phyloP scores from a whole-genome alignment of 2,329 filamentous ascomycete genomes.

The Botryotinia convoluta region DNA sequence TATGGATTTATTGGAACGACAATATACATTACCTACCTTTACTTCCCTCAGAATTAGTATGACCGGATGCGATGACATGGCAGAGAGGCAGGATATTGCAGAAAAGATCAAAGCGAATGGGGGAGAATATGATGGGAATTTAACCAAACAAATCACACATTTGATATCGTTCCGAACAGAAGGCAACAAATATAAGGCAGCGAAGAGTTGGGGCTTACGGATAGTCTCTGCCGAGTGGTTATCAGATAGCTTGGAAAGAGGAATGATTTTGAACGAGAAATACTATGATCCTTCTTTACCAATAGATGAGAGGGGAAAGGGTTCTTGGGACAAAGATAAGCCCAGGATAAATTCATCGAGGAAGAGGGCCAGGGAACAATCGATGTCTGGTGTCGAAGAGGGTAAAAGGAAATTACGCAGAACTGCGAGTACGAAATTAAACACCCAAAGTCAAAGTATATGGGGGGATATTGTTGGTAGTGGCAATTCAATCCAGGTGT shows the following conservation, averaged over 20 bases:
- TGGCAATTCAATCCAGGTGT: slow-evolving; percentile 33
- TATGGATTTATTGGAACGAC: slow-evolving; percentile 63
- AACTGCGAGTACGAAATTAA: slow-evolving; percentile 80
- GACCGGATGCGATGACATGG: slow-evolving; percentile 67
- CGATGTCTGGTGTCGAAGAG: slow-evolving; percentile 47
- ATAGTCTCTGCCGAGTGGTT: slow-evolving; percentile 86
- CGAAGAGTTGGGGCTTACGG: slow-evolving; percentile 76
- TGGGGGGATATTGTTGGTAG: slow-evolving; percentile 82
- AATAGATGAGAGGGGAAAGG: slow-evolving; percentile 67
- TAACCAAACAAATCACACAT: slow-evolving; percentile 84
- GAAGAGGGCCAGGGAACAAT: slow-evolving; percentile 58
- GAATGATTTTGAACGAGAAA: slow-evolving; percentile 87
- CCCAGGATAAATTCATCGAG: slow-evolving; percentile 48
- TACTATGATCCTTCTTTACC: slow-evolving; percentile 76
- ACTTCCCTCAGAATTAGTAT: slow-evolving; percentile 63
- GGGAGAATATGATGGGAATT: slow-evolving; percentile 80
- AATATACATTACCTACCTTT: slow-evolving; percentile 64
- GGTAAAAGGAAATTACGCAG: slow-evolving; percentile 80
- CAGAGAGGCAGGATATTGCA: slow-evolving; percentile 68
- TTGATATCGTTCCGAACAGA: slow-evolving; percentile 75
- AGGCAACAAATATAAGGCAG: slow-evolving; percentile 87
- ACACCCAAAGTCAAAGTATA: slow-evolving; percentile 75
- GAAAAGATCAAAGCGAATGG: slow-evolving; percentile 64
- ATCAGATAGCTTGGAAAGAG: slow-evolving; percentile 74
- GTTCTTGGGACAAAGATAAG: slow-evolving; percentile 66